Percentiles rank a stretch among this genome's conserved stretches.
phyloP scores from a whole-genome alignment of 1,139 yeast species.

The Hyphopichia burtonii region DNA sequence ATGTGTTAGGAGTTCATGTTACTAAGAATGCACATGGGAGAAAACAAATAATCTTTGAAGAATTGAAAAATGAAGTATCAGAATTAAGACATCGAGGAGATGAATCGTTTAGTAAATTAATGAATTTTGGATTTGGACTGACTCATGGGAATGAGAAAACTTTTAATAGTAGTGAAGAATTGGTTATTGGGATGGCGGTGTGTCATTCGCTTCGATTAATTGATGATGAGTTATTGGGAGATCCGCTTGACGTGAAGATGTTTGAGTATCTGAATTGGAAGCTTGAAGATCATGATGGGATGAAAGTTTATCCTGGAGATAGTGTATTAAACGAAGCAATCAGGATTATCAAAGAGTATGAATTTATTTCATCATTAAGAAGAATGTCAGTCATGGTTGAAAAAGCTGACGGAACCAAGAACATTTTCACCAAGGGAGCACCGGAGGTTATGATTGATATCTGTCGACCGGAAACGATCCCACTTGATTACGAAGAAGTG shows the following conservation, averaged over 20 bases:
- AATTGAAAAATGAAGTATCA: slow-evolving; percentile 23
- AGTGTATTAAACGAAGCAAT: slow-evolving; percentile 10
- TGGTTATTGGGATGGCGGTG: slow-evolving; percentile 63
- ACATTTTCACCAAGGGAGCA: slow-evolving; percentile 86
- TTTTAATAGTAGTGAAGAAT: slow-evolving; percentile 9
- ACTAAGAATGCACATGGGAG: slow-evolving; percentile 52
- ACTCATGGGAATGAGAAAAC: slow-evolving; percentile 28
- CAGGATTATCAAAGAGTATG: slow-evolving; percentile 63
- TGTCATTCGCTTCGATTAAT: slow-evolving; percentile 86
- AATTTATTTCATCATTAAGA: slow-evolving; percentile 79
- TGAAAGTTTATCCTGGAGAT: not conserved
- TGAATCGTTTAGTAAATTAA: slow-evolving; percentile 8
- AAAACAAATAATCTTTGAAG: slow-evolving; percentile 52
- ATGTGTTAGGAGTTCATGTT: slow-evolving; percentile 82
- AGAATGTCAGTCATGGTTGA: slow-evolving; percentile 84
- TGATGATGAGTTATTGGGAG: slow-evolving; percentile 83
- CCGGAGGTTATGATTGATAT: slow-evolving; percentile 91
- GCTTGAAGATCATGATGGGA: slow-evolving; percentile 21
- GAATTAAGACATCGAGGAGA: slow-evolving; percentile 24
- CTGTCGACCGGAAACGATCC: slow-evolving; percentile 69
- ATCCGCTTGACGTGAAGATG: slow-evolving; percentile 91
- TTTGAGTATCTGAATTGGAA: slow-evolving; percentile 83
- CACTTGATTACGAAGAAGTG: slow-evolving; percentile 69
- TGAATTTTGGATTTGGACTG: slow-evolving; percentile 2
- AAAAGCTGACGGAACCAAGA: slow-evolving; percentile 17